Conservation (phyloP, 1,284 basidiomycete genomes). For the Ceratobasidium sp. region DNA sequence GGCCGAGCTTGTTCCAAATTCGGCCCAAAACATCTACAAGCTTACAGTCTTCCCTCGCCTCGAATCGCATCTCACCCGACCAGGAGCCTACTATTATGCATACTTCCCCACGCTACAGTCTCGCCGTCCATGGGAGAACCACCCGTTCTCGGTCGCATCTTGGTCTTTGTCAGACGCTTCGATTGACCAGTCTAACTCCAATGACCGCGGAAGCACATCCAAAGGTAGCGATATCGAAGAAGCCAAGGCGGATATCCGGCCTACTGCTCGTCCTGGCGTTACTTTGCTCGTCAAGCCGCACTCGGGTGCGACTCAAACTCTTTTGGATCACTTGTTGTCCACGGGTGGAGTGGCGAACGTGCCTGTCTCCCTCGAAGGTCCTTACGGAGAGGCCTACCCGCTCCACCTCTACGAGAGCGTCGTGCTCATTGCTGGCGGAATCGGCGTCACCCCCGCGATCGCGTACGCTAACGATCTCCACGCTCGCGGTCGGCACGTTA, state of each 20-base stretch:
- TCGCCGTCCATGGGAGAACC: slow-evolving; percentile 41
- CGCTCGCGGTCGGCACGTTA: not conserved
- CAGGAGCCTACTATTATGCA: slow-evolving; percentile 23
- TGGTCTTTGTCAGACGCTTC: slow-evolving; percentile 1
- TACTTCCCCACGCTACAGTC: slow-evolving; percentile 33
- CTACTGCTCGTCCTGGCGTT: not conserved
- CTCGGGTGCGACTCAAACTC: not conserved
- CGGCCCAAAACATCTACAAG: slow-evolving; percentile 19
- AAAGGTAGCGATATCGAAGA: slow-evolving; percentile 12
- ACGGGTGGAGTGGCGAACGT: not conserved
- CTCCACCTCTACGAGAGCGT: slow-evolving; percentile 32
- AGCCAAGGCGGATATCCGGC: not conserved
- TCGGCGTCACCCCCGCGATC: slow-evolving; percentile 23
- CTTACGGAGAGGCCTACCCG: slow-evolving; percentile 33
- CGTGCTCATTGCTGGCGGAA: slow-evolving; percentile 34
- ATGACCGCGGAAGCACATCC: not conserved
- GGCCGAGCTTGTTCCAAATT: slow-evolving; percentile 16
- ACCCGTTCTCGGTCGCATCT: slow-evolving; percentile 35
- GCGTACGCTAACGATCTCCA: slow-evolving; percentile 26
- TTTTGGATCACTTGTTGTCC: not conserved
- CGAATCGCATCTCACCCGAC: not conserved
- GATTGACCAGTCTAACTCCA: not conserved
- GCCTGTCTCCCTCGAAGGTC: slow-evolving; percentile 33
- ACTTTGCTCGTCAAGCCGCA: slow-evolving; percentile 28
- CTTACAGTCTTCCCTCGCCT: slow-evolving; percentile 33